These are phyloP conservation scores for Aspergillus sp. DNA, from an alignment of 2,329 filamentous ascomycete genomes.

Conservation along the genomic window DNA sequence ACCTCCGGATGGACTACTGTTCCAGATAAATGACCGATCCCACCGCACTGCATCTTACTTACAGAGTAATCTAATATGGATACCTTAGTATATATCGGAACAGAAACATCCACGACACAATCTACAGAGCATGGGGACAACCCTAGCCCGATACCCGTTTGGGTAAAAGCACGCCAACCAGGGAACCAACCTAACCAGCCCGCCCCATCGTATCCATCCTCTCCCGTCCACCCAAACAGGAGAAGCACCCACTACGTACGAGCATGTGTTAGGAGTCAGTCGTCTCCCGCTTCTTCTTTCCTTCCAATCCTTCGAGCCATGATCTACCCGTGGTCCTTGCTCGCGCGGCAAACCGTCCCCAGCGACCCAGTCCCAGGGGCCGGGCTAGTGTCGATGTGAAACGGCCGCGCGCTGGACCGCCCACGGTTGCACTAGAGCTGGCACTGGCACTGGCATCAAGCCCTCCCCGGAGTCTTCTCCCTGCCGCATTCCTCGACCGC, in stretches of 20 bases:
- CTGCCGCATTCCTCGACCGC: not conserved
- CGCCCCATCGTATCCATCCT: not conserved
- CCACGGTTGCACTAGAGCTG: not conserved
- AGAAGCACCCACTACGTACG: no score
- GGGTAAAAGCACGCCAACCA: constrained; percentile 5
- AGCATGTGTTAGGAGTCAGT: not conserved
- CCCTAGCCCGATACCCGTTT: constrained; percentile 1
- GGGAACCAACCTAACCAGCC: not conserved
- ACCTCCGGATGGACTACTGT: not conserved
- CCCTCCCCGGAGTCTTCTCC: not conserved
- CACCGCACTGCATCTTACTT: not conserved
- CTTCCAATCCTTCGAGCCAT: not conserved
- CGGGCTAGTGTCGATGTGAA: constrained; percentile 12
- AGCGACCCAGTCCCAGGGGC: constrained; percentile 11
- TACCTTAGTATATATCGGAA: no score
- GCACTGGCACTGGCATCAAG: no score
- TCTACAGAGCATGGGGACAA: not conserved
- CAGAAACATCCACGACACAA: not conserved
- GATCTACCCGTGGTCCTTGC: constrained; percentile 13
- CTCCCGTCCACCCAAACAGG: not conserved
- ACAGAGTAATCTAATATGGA: no score
- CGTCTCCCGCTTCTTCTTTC: no score
- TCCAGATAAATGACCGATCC: constrained; percentile 1
- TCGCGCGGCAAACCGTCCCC: constrained; percentile 7
- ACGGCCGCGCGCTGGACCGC: constrained; percentile 10